phyloP scores from a whole-genome alignment of 2,329 filamentous ascomycete species.

The Beauveria pseudobassiana region DNA sequence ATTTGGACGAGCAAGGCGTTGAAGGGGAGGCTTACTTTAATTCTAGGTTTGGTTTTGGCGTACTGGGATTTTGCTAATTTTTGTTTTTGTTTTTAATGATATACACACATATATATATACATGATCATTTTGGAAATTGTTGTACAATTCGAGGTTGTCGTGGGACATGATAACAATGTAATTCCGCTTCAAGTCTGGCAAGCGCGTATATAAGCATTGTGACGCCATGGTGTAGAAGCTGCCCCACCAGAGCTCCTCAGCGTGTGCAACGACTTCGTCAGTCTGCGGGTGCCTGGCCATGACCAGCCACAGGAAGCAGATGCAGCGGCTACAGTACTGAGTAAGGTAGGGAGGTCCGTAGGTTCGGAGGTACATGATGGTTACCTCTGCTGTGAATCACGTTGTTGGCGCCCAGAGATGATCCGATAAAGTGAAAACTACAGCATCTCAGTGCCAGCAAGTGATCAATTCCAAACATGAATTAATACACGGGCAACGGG shows the following conservation, averaged over 20 bases:
- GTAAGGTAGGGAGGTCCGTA: neutral
- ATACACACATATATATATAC: neutral
- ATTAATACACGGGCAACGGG: no score
- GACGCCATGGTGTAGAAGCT: neutral
- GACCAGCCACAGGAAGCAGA: neutral
- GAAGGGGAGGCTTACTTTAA: neutral
- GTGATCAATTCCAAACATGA: neutral
- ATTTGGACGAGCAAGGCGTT: constrained; percentile 5
- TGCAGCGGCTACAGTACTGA: neutral
- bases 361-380: no score
- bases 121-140: neutral
- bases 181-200: neutral
- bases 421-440: neutral
- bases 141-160: neutral
- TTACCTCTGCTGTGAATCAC: neutral
- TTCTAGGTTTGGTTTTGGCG: neutral
- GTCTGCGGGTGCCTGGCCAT: constrained; percentile 7
- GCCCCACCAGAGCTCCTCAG: constrained; percentile 1
- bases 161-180: neutral
- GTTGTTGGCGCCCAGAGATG: neutral
- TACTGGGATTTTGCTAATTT: neutral
- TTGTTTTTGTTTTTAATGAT: neutral
- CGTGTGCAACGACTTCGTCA: neutral
- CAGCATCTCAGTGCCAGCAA: neutral
- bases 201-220: neutral